Evolutionary conservation across 2,329 filamentous ascomycete species (phyloP).

Genomic region (Ilyonectria mors-panacis): DNA sequence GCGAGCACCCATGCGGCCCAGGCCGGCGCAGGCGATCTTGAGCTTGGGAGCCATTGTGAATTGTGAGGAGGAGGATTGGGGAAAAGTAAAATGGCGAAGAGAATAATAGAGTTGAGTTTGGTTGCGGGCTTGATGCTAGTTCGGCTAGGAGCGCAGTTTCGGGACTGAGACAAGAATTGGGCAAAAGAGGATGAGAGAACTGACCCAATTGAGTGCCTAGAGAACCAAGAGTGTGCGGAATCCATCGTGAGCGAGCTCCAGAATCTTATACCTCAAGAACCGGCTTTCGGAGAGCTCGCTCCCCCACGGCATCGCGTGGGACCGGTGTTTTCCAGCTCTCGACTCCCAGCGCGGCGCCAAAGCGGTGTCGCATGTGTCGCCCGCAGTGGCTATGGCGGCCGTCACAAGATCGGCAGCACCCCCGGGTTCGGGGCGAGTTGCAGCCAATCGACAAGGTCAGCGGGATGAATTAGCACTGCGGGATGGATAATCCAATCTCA

Average conservation of each 20-base stretch:
- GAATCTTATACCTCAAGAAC: conserved; percentile 28
- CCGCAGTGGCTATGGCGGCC: conserved; percentile 12
- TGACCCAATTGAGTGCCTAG: conserved; percentile 24
- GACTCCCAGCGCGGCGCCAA: not conserved
- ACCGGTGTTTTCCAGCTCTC: not conserved
- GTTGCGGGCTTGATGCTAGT: conserved; percentile 4
- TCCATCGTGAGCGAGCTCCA: conserved; percentile 19
- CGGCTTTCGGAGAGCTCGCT: conserved; percentile 27
- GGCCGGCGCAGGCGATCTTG: conserved; percentile 44
- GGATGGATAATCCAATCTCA: conserved; percentile 9
- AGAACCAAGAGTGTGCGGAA: not conserved
- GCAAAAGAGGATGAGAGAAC: conserved; percentile 11
- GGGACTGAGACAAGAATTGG: conserved; percentile 12
- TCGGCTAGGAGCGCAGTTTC: conserved; percentile 13
- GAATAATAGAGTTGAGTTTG: not conserved
- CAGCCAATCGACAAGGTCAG: conserved; percentile 24
- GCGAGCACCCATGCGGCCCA: conserved; percentile 48
- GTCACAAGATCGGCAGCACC: conserved; percentile 21
- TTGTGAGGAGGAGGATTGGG: not conserved
- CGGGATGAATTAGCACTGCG: not conserved
- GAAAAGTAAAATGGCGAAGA: not conserved
- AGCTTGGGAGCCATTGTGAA: conserved; percentile 44
- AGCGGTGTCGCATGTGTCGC: conserved; percentile 5
- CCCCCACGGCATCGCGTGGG: conserved; percentile 6
- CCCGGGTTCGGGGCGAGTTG: conserved; percentile 8